Base-by-base conservation (phyloP, 2,329 filamentous ascomycete genomes). In the Chaetomiaceae sp. region DNA sequence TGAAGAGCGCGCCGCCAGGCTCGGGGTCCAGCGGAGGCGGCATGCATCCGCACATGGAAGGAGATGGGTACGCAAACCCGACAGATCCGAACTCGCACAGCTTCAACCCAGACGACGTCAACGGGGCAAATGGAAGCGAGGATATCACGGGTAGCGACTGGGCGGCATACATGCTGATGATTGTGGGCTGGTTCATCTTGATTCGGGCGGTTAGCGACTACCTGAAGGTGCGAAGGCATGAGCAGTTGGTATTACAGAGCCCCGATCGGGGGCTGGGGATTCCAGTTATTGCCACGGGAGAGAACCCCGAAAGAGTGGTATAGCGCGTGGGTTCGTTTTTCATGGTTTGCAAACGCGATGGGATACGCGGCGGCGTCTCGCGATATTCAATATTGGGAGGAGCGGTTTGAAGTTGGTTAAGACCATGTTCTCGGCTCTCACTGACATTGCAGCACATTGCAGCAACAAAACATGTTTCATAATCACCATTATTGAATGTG, bases 141-240 rank as follows among this genome's bases (percentile, higher is more conserved):
- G 79, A 82, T 32, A 81, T 96, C 37, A 81, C 79, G 5, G 86
- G 85, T 47, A 86, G 80, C 59, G 91, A 97, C 67, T 96, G 89
- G 89, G 76, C 96, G 58, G 89, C 90, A 10, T 99, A 97, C 64
- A 76, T 88, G 14, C 72, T 99, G 43, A 99, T 99, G 94, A 89
- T 99, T 66, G 86, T 95, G 1, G 94, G 94, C 5, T 99, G 94
- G 94, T 97, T 97, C 66, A 90, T 99, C 58, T 75, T 99, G 57
- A 97, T 99, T 66, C 83, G 91, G 70, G 86, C 90, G n/a, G 84
- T 96, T 16, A 90, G 87, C 63, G 91, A 97, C 67, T 99, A 94
- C 67, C 73, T 97, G 57, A 82, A 85, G 61, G 94, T 90, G 33
- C 81, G 92, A 66, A 80, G 90, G 65, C 94, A 97, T 67, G 94